These are phyloP conservation scores for Triticum dicoccoides DNA, from an alignment of 176 grass and related monocot genomes.

Conservation along the genomic window DNA sequence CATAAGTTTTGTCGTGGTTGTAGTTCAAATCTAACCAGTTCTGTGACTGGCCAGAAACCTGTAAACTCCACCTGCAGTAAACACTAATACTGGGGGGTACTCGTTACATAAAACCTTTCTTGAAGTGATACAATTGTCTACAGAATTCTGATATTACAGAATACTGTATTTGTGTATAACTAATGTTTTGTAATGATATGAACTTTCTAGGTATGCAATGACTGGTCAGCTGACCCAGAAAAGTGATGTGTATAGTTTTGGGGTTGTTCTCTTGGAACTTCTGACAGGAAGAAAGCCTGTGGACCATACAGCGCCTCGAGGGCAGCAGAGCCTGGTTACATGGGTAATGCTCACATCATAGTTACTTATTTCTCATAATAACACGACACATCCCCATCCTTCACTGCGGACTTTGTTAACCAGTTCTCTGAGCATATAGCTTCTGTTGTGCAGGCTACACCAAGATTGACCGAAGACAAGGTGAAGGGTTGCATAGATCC, in stretches of 20 bases:
- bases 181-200: not conserved
- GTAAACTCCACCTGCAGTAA: not conserved
- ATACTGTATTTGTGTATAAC: slow-evolving; percentile 20
- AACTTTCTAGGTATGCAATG: slow-evolving; percentile 76
- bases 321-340: slow-evolving; percentile 93
- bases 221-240: slow-evolving; percentile 93
- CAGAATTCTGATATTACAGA: not conserved
- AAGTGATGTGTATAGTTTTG: slow-evolving; percentile 97
- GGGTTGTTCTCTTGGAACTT: slow-evolving; percentile 94
- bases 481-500: slow-evolving; percentile 90
- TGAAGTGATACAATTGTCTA: not conserved
- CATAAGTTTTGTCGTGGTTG: too few relatives aligned
- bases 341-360: slow-evolving; percentile 54
- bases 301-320: slow-evolving; percentile 97
- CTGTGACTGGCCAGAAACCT: not conserved
- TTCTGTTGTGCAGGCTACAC: slow-evolving; percentile 61
- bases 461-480: slow-evolving; percentile 78
- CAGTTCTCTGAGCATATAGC: slow-evolving; percentile 11
- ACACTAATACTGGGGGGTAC: not conserved
- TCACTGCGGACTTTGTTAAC: not conserved
- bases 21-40: not conserved
- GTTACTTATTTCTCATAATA: not conserved
- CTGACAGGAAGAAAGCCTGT: slow-evolving; percentile 91
- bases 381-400: not conserved
- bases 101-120: not conserved